Evolutionary conservation across 164 flowering plant species (phyloP).

Genomic region (Tetracentron sinense): DNA sequence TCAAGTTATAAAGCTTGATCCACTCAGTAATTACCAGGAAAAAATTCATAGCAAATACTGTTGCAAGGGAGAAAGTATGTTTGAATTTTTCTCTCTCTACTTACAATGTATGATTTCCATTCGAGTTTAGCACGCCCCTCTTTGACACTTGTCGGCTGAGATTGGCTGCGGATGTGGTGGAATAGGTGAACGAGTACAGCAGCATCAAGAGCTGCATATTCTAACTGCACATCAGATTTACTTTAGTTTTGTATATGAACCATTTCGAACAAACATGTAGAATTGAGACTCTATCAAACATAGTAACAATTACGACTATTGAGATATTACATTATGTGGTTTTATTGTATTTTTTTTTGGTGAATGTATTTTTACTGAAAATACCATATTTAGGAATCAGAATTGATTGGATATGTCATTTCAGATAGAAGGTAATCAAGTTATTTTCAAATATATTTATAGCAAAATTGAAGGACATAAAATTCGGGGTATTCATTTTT

Average conservation of each 20-base stretch:
- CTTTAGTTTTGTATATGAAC: not conserved
- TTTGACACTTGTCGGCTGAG: slow-evolving; percentile 32
- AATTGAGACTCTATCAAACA: not conserved
- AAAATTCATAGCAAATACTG: too few relatives aligned
- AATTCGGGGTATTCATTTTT: not conserved
- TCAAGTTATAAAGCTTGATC: not conserved
- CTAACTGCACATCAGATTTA: slow-evolving; percentile 60
- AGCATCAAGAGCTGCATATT: slow-evolving; percentile 98
- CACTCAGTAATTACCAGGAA: too few relatives aligned
- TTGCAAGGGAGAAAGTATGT: too few relatives aligned
- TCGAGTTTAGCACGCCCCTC: slow-evolving; percentile 41
- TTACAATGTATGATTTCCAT: slow-evolving; percentile 86
- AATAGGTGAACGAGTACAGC: slow-evolving; percentile 86
- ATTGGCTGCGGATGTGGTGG: slow-evolving; percentile 47
- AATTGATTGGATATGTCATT: not conserved
- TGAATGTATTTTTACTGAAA: too few relatives aligned
- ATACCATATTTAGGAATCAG: too few relatives aligned
- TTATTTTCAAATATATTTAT: not conserved
- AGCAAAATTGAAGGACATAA: not conserved
- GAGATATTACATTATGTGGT: too few relatives aligned
- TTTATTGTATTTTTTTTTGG: too few relatives aligned
- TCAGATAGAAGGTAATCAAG: not conserved
- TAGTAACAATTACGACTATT: too few relatives aligned
- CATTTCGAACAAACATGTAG: not conserved
- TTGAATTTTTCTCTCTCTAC: slow-evolving; percentile 15